Conservation (phyloP, 2,329 filamentous ascomycete genomes). For the Monosporascus sp. region DNA sequence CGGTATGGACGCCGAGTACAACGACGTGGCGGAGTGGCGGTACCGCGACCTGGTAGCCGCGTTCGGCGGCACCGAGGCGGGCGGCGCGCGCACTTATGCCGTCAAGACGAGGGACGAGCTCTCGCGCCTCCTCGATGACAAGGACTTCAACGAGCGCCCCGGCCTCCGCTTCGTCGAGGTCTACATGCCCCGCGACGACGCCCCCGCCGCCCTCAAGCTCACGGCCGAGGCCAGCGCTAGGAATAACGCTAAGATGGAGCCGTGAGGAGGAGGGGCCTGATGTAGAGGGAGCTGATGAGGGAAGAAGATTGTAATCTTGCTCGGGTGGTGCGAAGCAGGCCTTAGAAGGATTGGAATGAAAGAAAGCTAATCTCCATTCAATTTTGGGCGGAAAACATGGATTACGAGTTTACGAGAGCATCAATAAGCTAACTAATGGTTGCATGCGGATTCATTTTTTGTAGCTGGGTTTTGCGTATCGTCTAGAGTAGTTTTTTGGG, state of each 20-base stretch:
- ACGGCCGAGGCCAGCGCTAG: conserved; percentile 67
- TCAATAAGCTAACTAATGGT: too few species aligned
- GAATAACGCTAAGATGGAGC: conserved; percentile 47
- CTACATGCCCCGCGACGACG: conserved; percentile 75
- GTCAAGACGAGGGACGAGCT: conserved; percentile 67
- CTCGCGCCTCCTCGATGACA: conserved; percentile 57
- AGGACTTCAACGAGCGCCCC: conserved; percentile 54
- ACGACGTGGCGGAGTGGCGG: conserved; percentile 73
- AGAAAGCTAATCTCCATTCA: too few species aligned
- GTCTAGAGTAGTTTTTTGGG: too few species aligned
- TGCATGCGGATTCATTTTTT: too few species aligned
- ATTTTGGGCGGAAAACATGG: too few species aligned
- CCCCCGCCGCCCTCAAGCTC: conserved; percentile 62
- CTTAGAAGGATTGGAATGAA: too few species aligned
- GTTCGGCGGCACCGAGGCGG: conserved; percentile 56
- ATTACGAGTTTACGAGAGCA: too few species aligned
- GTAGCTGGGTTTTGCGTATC: too few species aligned
- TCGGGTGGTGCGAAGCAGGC: too few species aligned
- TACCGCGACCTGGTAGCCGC: conserved; percentile 62
- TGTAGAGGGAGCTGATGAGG: too few species aligned
- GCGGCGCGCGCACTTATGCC: conserved; percentile 54
- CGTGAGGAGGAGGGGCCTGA: too few species aligned
- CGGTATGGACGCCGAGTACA: conserved; percentile 73
- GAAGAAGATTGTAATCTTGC: too few species aligned
- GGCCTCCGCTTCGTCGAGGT: conserved; percentile 71